Evolutionary conservation across 1,139 yeast species (phyloP).

Genomic region (Magnusiomyces fungicola): DNA sequence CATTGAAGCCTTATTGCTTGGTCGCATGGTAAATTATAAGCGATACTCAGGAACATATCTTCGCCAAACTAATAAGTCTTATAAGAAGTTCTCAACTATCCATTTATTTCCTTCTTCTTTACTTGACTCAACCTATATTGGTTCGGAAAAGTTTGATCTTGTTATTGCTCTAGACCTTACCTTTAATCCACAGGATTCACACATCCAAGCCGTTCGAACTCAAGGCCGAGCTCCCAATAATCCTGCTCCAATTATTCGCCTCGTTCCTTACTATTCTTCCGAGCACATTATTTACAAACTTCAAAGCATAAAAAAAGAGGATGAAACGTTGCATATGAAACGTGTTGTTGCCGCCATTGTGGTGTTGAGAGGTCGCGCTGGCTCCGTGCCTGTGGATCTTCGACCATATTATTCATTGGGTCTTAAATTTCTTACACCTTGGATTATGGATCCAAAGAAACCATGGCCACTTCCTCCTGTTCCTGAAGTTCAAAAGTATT

Average conservation of each 20-base stretch:
- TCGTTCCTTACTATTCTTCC: conserved; percentile 71
- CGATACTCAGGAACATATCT: conserved; percentile 53
- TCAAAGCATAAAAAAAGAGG: conserved; percentile 12
- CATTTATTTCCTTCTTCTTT: conserved; percentile 31
- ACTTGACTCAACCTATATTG: conserved; percentile 24
- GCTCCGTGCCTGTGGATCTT: conserved; percentile 71
- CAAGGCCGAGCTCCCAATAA: conserved; percentile 20
- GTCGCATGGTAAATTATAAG: conserved; percentile 56
- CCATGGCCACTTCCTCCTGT: conserved; percentile 81
- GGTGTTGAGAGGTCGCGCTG: conserved; percentile 76
- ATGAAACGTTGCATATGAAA: conserved; percentile 37
- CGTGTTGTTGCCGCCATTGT: conserved; percentile 76
- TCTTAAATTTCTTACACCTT: conserved; percentile 52
- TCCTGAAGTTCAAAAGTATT: conserved; percentile 54
- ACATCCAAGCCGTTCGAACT: conserved; percentile 31
- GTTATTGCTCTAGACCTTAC: conserved; percentile 67
- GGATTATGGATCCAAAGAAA: conserved; percentile 38
- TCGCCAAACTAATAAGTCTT: conserved; percentile 17
- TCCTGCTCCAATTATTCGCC: conserved; percentile 52
- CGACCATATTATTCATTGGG: conserved; percentile 68
- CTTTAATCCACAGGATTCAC: conserved; percentile 41
- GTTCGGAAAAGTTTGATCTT: conserved; percentile 43
- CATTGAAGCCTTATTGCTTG: conserved; percentile 66
- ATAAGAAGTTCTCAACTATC: conserved; percentile 25
- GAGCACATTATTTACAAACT: conserved; percentile 47